Conservation (phyloP, 2,329 filamentous ascomycete genomes). For the Colletotrichum theobromicola region DNA sequence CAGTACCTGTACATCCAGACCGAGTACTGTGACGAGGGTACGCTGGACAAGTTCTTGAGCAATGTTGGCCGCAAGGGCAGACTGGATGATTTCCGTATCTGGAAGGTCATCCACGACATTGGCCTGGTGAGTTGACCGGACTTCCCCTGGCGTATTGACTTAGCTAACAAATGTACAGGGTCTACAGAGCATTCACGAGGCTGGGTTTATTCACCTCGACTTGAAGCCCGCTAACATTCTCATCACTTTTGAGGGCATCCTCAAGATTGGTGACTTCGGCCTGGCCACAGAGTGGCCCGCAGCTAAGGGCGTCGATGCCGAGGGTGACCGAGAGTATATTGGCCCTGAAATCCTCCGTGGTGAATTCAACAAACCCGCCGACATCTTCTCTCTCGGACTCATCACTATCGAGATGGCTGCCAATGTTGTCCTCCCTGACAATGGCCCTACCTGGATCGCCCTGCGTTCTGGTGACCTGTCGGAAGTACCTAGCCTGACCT, state of each 20-base stretch:
- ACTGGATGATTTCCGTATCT: conserved; percentile 96
- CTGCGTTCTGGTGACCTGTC: conserved; percentile 89
- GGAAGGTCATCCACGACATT: conserved; percentile 94
- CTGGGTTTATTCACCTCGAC: conserved; percentile 84
- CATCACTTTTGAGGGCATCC: conserved; percentile 78
- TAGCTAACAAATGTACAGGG: conserved; percentile 62
- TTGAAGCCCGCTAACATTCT: conserved; percentile 86
- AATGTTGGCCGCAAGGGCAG: conserved; percentile 82
- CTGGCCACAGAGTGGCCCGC: conserved; percentile 82
- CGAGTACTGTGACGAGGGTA: conserved; percentile 95
- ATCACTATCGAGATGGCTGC: conserved; percentile 95
- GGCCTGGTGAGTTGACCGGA: conserved; percentile 66
- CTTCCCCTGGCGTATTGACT: neutral
- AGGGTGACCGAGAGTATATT: conserved; percentile 96
- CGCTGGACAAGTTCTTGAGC: conserved; percentile 84
- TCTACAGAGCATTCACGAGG: conserved; percentile 86
- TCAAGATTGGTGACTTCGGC: conserved; percentile 89
- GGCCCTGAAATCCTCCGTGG: conserved; percentile 90
- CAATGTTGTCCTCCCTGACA: conserved; percentile 92
- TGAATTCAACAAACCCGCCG: conserved; percentile 86
- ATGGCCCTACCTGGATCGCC: conserved; percentile 89
- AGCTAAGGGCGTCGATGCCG: conserved; percentile 78
- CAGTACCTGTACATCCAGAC: conserved; percentile 94
- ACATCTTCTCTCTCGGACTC: conserved; percentile 92
- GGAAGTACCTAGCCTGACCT: conserved; percentile 86